Conservation (phyloP, 1,284 basidiomycete species). For the Abortiporus biennis region DNA sequence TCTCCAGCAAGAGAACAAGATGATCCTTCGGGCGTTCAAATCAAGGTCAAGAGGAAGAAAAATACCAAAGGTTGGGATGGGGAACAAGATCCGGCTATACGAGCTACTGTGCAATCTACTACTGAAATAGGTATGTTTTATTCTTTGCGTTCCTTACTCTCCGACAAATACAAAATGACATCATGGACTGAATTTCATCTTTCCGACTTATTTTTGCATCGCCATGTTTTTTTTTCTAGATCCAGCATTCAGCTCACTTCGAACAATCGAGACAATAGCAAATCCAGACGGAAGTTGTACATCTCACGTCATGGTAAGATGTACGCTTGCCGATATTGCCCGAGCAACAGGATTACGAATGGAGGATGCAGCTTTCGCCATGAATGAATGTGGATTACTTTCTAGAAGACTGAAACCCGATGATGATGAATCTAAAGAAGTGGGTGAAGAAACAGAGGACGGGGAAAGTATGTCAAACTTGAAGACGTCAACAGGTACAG, state of each 20-base stretch:
- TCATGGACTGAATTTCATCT: no score
- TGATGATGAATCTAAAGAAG: conserved; percentile 1
- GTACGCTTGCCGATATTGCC: conserved; percentile 70
- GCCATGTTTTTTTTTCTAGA: conserved; percentile 14
- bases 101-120: conserved; percentile 15
- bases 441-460: background rate
- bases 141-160: background rate
- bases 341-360: conserved; percentile 75
- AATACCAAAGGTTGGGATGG: conserved; percentile 63
- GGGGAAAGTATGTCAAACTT: conserved; percentile 20
- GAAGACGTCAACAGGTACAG: no score
- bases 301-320: conserved; percentile 57
- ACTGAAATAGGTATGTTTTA: conserved; percentile 16
- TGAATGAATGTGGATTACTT: conserved; percentile 84
- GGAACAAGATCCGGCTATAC: conserved; percentile 27
- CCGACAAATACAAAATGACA: no score
- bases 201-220: background rate
- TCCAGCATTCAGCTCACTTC: conserved; percentile 36
- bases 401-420: conserved; percentile 17
- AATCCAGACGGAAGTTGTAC: conserved; percentile 62
- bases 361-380: conserved; percentile 85
- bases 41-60: conserved; percentile 37
- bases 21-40: conserved; percentile 24
- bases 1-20: conserved; percentile 29
- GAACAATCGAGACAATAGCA: conserved; percentile 48